These are phyloP conservation scores for Populus hybrid DNA, from an alignment of 441 rosid species.

Conservation along the genomic window DNA sequence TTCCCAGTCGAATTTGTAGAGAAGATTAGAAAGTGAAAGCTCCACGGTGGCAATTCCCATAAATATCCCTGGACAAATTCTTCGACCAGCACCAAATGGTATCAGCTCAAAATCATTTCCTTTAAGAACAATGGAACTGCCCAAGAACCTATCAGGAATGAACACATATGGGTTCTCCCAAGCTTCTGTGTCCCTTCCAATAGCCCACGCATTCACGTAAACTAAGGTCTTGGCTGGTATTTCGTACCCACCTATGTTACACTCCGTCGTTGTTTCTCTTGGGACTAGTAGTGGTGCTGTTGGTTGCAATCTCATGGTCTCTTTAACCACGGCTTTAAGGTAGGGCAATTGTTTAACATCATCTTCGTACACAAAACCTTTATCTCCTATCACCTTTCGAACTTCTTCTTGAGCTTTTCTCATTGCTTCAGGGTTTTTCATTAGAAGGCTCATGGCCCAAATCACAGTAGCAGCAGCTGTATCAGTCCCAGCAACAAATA, in stretches of 20 bases:
- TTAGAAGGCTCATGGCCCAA: slow-evolving; percentile 20
- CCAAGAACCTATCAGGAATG: slow-evolving; percentile 25
- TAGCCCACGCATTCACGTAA: slow-evolving; percentile 11
- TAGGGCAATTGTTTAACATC: too few species aligned
- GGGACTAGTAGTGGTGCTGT: too few species aligned
- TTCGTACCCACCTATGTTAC: background rate
- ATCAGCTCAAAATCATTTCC: slow-evolving; percentile 21
- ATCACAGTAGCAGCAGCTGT: too few species aligned
- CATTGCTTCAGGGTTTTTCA: slow-evolving; percentile 26
- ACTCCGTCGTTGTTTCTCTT: background rate
- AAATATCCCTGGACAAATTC: slow-evolving; percentile 23
- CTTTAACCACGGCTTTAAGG: too few species aligned
- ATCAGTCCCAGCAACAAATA: too few species aligned
- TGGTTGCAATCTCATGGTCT: too few species aligned
- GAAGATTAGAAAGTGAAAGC: slow-evolving; percentile 24
- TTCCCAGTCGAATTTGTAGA: slow-evolving; percentile 28
- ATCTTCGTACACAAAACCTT: slow-evolving; percentile 19
- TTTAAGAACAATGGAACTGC: background rate
- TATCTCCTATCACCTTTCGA: slow-evolving; percentile 4
- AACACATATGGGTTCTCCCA: slow-evolving; percentile 23
- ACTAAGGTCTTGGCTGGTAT: slow-evolving; percentile 10
- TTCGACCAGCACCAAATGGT: slow-evolving; percentile 26
- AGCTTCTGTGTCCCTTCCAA: slow-evolving; percentile 11
- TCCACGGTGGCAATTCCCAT: slow-evolving; percentile 15
- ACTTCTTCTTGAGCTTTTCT: slow-evolving; percentile 17